Percentiles rank a stretch among this genome's conserved stretches.
Evolutionary conservation across 768 basidiomycete genomes (phyloP).

Genomic region (Tricholoma sp.): DNA sequence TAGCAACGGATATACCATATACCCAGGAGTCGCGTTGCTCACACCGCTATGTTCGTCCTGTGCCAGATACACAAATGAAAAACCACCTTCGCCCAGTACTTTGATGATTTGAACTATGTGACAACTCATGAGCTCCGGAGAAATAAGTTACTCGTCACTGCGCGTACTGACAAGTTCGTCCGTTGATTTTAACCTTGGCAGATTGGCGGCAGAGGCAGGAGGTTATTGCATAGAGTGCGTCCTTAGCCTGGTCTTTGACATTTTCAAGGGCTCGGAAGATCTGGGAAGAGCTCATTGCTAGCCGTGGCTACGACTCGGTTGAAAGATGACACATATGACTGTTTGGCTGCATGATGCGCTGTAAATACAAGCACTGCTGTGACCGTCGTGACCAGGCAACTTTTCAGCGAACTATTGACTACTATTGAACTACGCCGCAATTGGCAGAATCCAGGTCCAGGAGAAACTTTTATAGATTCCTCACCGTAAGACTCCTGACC

Average conservation of each 20-base stretch:
- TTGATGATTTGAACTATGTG: slow-evolving; percentile 80
- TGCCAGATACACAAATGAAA: slow-evolving; percentile 86
- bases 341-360: neutral
- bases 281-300: slow-evolving; percentile 26
- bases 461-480: no score
- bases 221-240: slow-evolving; percentile 76
- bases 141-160: slow-evolving; percentile 2
- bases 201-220: slow-evolving; percentile 78
- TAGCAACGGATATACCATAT: neutral
- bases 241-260: slow-evolving; percentile 71
- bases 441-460: no score
- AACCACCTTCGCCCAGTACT: slow-evolving; percentile 94
- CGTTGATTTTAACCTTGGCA: slow-evolving; percentile 92
- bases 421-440: no score
- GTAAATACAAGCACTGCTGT: neutral
- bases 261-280: slow-evolving; percentile 47
- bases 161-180: slow-evolving; percentile 75
- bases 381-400: no score
- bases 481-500: no score
- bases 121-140: slow-evolving; percentile 4
- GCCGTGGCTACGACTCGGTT: neutral
- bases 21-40: slow-evolving; percentile 18
- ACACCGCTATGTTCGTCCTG: slow-evolving; percentile 85
- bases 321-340: neutral
- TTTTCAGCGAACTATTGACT: no score